Evolutionary conservation across 2,329 filamentous ascomycete genomes (phyloP).

Genomic region (Aspergillus hortae): DNA sequence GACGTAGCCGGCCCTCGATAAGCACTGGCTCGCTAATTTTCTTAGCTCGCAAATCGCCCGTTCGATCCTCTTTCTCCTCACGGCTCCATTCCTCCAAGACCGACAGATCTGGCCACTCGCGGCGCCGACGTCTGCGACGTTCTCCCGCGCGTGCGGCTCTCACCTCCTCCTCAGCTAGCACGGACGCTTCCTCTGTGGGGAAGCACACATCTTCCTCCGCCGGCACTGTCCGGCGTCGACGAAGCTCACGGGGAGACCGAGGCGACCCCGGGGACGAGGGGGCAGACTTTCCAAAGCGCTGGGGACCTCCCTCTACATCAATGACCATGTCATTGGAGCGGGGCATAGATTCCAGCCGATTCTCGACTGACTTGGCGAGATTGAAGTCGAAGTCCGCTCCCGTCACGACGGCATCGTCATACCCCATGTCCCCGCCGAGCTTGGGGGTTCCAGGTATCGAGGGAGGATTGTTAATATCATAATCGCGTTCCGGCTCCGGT

Average conservation of each 20-base stretch:
- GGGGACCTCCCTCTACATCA: constrained; percentile 37
- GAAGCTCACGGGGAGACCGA: constrained; percentile 33
- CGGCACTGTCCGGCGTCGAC: constrained; percentile 56
- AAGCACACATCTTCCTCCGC: constrained; percentile 92
- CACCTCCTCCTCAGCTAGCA: constrained; percentile 71
- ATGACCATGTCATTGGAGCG: constrained; percentile 41
- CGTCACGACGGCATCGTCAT: constrained; percentile 52
- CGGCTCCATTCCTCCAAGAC: constrained; percentile 85
- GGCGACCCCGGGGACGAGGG: constrained; percentile 39
- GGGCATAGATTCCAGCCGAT: constrained; percentile 27
- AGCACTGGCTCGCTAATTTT: constrained; percentile 92
- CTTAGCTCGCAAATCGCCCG: constrained; percentile 77
- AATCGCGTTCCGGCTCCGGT: constrained; percentile 37
- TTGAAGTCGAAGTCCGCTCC: constrained; percentile 42
- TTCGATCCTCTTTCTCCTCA: constrained; percentile 84
- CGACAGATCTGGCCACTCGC: constrained; percentile 81
- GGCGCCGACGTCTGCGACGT: constrained; percentile 58
- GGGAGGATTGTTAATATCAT: constrained; percentile 64
- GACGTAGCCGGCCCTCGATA: constrained; percentile 82
- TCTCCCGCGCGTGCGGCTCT: constrained; percentile 46
- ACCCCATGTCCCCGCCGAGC: constrained; percentile 49
- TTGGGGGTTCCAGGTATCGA: constrained; percentile 59
- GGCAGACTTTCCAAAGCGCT: constrained; percentile 3
- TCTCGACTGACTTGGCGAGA: constrained; percentile 33
- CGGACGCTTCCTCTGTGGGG: constrained; percentile 72